Base-by-base conservation (phyloP, 2,329 filamentous ascomycete genomes). In the Davidsoniella virescens region DNA sequence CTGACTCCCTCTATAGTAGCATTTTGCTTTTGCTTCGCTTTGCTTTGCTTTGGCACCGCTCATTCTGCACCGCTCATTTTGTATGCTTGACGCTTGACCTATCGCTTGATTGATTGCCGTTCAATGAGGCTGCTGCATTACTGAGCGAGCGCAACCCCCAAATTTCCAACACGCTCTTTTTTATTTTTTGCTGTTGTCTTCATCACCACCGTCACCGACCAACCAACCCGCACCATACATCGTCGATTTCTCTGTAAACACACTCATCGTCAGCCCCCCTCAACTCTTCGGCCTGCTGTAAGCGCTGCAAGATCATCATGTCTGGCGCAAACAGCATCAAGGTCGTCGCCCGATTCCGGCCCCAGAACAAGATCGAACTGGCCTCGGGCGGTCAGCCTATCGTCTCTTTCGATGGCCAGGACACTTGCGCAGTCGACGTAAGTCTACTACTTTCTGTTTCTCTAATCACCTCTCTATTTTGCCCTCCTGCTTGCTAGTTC, bases 291-390 rank as follows among this genome's bases (percentile, higher is more conserved):
- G 39, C 17, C 26, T 29, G 26, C 26, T 29, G 26, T 38, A 12
- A 26, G 47, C 47, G 47, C 48, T 36, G 23, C 43, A 36, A 52
- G 59, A 59, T 59, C 67, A 67, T 59, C 64, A 75, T 73, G 72
- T 76, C 74, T 63, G 68, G 70, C 43, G 50, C 51, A 65, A 78
- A 79, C 63, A 80, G 72, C 62, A 82, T 83, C 72, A 82, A 76
- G 85, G 92, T 98, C 65, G 88, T 98, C 65, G 90, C 90, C 72
- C 86, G 92, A 62, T 98, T 98, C 70, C 80, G 92, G 63, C 92
- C 92, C 60, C 90, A 95, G 70, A 98, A 98, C 73, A 87, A 86
- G 70, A 69, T 92, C 66, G 92, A 98, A 72, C 74, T 93, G 63
- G 80, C 82, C 54, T 88, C 83, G 62, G 87, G 87, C 65, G 90